Evolutionary conservation across 2,329 filamentous ascomycete genomes (phyloP).

Genomic region (Cryphonectria japonica): DNA sequence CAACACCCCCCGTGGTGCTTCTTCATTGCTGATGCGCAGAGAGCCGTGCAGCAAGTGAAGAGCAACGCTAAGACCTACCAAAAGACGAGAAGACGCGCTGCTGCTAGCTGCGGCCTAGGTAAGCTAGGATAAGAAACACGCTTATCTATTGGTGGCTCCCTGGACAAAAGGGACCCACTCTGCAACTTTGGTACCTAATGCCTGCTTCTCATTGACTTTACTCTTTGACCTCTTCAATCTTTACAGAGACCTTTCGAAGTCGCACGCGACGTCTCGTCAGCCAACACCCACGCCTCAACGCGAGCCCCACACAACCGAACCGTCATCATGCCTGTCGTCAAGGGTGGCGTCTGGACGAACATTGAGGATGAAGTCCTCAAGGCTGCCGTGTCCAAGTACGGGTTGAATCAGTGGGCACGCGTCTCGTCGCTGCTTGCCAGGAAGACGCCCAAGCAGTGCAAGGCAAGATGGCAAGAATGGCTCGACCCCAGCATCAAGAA

Average conservation of each 20-base stretch:
- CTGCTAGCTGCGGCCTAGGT: conserved; percentile 10
- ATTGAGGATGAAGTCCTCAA: conserved; percentile 96
- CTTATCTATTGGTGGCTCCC: conserved; percentile 9
- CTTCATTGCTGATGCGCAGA: not conserved
- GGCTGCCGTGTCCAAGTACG: conserved; percentile 91
- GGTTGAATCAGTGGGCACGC: conserved; percentile 96
- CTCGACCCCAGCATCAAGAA: conserved; percentile 97
- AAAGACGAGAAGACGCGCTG: conserved; percentile 8
- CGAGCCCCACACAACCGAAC: not conserved
- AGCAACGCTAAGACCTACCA: conserved; percentile 2
- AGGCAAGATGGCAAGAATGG: conserved; percentile 98
- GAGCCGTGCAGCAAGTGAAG: not conserved
- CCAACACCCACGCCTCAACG: not conserved
- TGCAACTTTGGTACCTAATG: conserved; percentile 5
- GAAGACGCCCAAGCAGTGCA: conserved; percentile 99
- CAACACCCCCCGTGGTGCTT: not conserved
- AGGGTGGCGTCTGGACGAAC: conserved; percentile 76
- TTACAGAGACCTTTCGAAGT: not conserved
- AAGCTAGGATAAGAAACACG: not conserved
- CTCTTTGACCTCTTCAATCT: not conserved
- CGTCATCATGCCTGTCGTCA: conserved; percentile 69
- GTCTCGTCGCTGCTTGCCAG: conserved; percentile 95
- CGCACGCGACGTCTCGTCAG: not conserved
- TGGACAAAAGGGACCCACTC: not conserved
- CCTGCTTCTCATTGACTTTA: not conserved